A percentile compares a stretch with the other conserved stretches of the same genome.
These are phyloP conservation scores for Fraxinus baroniana DNA, from an alignment of 305 asterid species.

Conservation along the genomic window DNA sequence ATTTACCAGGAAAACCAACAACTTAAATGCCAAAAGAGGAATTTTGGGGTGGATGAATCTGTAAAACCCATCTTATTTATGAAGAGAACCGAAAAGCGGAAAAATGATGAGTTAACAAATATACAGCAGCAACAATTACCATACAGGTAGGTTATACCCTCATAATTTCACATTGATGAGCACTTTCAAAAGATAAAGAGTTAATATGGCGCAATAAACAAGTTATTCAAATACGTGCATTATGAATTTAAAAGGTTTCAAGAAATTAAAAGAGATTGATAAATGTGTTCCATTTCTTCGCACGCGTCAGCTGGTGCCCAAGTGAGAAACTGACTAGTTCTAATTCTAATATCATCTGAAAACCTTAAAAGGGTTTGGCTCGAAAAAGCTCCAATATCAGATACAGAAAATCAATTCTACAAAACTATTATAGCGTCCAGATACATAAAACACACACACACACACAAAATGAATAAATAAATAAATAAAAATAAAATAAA, in stretches of 20 bases:
- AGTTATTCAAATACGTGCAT: background rate
- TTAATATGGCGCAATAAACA: background rate
- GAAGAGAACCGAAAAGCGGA: background rate
- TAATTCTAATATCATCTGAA: background rate
- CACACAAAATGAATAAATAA: background rate
- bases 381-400: background rate
- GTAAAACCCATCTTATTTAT: background rate
- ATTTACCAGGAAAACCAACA: background rate
- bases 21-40: constrained; percentile 8
- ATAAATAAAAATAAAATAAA: background rate
- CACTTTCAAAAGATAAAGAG: background rate
- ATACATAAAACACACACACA: background rate
- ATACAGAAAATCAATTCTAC: background rate
- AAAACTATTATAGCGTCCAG: background rate
- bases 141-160: background rate
- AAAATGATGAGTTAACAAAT: background rate
- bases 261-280: background rate
- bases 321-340: background rate
- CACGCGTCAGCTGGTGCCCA: background rate
- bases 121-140: background rate
- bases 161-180: constrained; percentile 6
- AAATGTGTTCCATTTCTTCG: background rate
- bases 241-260: background rate
- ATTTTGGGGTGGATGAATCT: background rate
- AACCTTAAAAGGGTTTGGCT: background rate